These are phyloP conservation scores for Ogataea henricii DNA, from an alignment of 805 yeast species.

Conservation along the genomic window DNA sequence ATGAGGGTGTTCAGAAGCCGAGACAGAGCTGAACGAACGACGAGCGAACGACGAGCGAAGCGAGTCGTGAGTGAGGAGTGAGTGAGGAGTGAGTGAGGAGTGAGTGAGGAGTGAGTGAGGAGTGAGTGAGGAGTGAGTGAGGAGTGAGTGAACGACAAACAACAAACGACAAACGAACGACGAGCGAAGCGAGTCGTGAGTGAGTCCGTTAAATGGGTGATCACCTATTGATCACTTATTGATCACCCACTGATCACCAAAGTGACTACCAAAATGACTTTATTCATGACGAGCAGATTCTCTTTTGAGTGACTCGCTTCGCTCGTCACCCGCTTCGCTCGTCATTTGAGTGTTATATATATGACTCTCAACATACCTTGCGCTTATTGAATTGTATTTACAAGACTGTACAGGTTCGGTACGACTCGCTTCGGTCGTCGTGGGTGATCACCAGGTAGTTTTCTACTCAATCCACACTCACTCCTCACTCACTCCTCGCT, in stretches of 20 bases:
- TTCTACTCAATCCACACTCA: no score
- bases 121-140: not conserved
- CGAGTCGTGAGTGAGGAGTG: no score
- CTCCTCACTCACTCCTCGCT: not conserved
- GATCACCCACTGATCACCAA: not conserved
- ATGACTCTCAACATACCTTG: no score
- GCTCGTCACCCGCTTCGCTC: not conserved
- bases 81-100: slow-evolving; percentile 2
- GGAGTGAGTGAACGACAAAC: not conserved
- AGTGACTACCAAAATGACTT: not conserved
- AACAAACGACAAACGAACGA: not conserved
- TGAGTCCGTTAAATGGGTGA: not conserved
- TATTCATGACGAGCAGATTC: no score
- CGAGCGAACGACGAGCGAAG: no score
- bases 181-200: slow-evolving; percentile 3
- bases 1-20: slow-evolving; percentile 68
- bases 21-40: slow-evolving; percentile 31
- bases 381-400: no score
- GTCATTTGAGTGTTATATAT: no score
- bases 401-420: no score
- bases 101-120: not conserved
- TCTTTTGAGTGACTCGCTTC: no score
- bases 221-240: not conserved
- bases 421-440: no score
- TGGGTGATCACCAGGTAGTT: no score